Percentiles rank a stretch among this genome's conserved stretches.
phyloP scores from a whole-genome alignment of 805 yeast species.

The Saccharomycopsis fibuligera region DNA sequence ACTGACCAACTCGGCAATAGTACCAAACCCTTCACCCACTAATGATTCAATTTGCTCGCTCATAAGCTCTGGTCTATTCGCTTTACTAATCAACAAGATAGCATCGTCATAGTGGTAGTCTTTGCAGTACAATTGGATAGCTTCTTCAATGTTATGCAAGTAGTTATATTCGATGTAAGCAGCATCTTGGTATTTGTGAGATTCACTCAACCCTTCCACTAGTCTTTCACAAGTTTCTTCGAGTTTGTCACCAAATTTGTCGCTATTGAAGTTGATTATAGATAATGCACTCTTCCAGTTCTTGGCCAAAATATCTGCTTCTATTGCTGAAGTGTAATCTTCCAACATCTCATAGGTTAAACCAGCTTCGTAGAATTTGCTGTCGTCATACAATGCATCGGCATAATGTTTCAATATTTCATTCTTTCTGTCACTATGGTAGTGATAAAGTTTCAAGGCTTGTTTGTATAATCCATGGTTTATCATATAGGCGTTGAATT shows the following conservation, averaged over 20 bases:
- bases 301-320: slow-evolving; percentile 60
- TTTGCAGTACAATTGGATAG: slow-evolving; percentile 65
- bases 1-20: slow-evolving; percentile 81
- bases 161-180: slow-evolving; percentile 67
- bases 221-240: slow-evolving; percentile 52
- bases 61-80: slow-evolving; percentile 33
- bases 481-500: slow-evolving; percentile 62
- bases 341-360: slow-evolving; percentile 66
- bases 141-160: slow-evolving; percentile 52
- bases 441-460: slow-evolving; percentile 59
- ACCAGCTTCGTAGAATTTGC: slow-evolving; percentile 70
- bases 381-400: slow-evolving; percentile 45
- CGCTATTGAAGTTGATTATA: slow-evolving; percentile 33
- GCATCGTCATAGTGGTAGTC: slow-evolving; percentile 74
- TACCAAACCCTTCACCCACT: slow-evolving; percentile 82
- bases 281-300: slow-evolving; percentile 84
- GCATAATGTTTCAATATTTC: slow-evolving; percentile 59
- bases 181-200: slow-evolving; percentile 71
- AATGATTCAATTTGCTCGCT: slow-evolving; percentile 59
- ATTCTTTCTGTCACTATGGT: slow-evolving; percentile 48
- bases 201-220: slow-evolving; percentile 53
- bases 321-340: slow-evolving; percentile 53
- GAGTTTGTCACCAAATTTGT: slow-evolving; percentile 27
- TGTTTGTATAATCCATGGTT: slow-evolving; percentile 61
- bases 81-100: slow-evolving; percentile 50